phyloP scores from a whole-genome alignment of 108 stramenopile genomes.

The Fistulifera solaris region DNA sequence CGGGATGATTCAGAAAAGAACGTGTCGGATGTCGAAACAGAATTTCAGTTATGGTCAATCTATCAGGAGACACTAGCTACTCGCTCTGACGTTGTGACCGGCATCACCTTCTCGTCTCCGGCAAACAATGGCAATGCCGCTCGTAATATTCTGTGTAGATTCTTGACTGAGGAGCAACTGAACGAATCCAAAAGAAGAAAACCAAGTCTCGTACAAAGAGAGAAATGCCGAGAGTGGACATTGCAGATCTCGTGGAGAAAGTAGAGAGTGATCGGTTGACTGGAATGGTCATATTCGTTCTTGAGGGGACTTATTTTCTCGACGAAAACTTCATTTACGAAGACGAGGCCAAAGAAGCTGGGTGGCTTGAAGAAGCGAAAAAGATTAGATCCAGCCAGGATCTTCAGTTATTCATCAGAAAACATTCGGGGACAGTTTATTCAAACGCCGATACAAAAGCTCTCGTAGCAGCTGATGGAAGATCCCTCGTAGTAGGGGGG shows the following conservation, averaged over 20 bases:
- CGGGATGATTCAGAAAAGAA: conserved; percentile 29
- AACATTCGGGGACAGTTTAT: conserved; percentile 52
- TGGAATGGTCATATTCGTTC: conserved; percentile 48
- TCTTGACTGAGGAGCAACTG: conserved; percentile 59
- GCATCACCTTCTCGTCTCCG: not conserved
- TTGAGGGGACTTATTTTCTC: conserved; percentile 55
- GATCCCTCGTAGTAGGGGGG: conserved; percentile 34
- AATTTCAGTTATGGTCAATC: conserved; percentile 26
- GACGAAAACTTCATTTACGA: conserved; percentile 38
- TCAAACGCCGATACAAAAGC: conserved; percentile 13
- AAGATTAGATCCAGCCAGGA: conserved; percentile 37
- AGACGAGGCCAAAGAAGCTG: conserved; percentile 46
- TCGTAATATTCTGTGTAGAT: conserved; percentile 16
- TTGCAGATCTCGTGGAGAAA: conserved; percentile 13
- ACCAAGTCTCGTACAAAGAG: not conserved
- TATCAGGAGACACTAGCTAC: conserved; percentile 25
- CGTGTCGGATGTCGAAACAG: conserved; percentile 31
- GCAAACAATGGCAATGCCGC: not conserved
- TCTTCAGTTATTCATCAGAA: conserved; percentile 48
- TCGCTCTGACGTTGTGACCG: conserved; percentile 17
- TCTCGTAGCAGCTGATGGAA: conserved; percentile 19
- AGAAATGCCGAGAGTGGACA: conserved; percentile 3
- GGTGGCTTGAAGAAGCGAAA: conserved; percentile 41
- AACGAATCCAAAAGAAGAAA: conserved; percentile 28
- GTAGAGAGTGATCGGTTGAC: conserved; percentile 25